Evolutionary conservation across 768 basidiomycete genomes (phyloP), one percentile per base, ranked within the genome.

Genomic region (Boletus vermiculosoides): DNA sequence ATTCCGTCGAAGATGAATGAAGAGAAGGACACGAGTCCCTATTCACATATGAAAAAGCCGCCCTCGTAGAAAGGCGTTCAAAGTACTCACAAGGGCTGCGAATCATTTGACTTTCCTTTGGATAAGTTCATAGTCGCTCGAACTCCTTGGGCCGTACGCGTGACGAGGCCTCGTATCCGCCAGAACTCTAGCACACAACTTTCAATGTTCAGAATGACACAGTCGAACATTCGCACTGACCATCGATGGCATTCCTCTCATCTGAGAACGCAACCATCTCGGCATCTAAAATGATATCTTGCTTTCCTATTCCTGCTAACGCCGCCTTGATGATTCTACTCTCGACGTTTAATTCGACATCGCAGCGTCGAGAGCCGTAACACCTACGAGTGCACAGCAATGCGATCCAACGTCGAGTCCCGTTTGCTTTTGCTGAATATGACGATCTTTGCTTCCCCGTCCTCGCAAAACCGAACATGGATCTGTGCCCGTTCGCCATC

Each of bases 401-500:
- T 62, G 33, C 94, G 80, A 65, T 95, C 93, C 51, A 73, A 52
- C 0, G 94, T 96, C 30, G 90, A 93, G 64, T 96, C 84, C 18
- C 94, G 74, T 55, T 83, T 86, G 64, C 89, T 93, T 73, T 98
- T 96, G 75, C 91, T 94, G 68, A 88, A 94, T 40, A 96, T 93
- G 1, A 74, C 85, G 57, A 95, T 88, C 34, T 73, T 74, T 5
- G 79, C 71, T 6, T 69, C 61, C 0, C 63, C 69, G 15, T 76
- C 68, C 4, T 62, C 64, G 5, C 65, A 57, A 2, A 86, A 66
- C 65, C 86, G 77, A 23, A 94, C 81, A 66, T 98, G 94, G 28
- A 95, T 92, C 63, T 98, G 94, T 53, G 93, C 87, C n/a, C 94
- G 81, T 71, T 96, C 94, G 11, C 94, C 94, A 56, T 96, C 94